These are phyloP conservation scores for Chaetomium globosum DNA, from an alignment of 2,329 filamentous ascomycete genomes.

Conservation along the genomic window DNA sequence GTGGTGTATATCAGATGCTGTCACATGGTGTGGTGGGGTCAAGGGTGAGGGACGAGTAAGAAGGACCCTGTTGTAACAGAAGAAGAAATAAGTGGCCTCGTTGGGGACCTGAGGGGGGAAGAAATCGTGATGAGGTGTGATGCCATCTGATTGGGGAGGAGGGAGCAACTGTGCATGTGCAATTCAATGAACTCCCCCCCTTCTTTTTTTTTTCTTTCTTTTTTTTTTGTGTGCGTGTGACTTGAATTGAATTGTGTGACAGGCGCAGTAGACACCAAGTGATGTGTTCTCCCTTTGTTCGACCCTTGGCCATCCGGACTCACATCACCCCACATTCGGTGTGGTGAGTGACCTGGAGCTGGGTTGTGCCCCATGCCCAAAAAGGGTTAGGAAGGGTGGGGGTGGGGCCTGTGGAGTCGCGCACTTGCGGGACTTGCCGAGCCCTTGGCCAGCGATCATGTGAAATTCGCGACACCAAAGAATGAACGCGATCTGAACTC, in stretches of 20 bases:
- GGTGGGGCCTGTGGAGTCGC: neutral
- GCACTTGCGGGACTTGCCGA: conserved; percentile 2
- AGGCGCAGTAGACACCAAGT: neutral
- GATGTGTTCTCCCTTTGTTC: neutral
- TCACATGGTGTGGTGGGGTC: neutral
- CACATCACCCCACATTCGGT: too few species aligned
- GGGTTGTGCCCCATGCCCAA: neutral
- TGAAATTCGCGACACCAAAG: neutral
- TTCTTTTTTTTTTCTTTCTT: too few species aligned
- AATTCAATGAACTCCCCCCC: too few species aligned
- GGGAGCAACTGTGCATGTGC: too few species aligned
- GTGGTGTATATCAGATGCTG: neutral
- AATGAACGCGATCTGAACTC: neutral
- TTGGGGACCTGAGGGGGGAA: neutral
- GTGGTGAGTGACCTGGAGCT: too few species aligned
- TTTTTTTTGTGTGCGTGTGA: too few species aligned
- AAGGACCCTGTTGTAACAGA: neutral
- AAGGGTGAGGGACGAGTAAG: neutral
- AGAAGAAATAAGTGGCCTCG: neutral
- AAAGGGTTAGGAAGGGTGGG: neutral
- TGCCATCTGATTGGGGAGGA: too few species aligned
- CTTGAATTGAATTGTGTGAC: neutral
- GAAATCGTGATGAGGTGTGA: neutral
- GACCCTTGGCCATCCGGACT: neutral
- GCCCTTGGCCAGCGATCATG: neutral